Conservation (phyloP, 176 grass and related monocot species). For the Sorghum bicolor region Sorghum_bicolor_NCBIv3 NC_012877.2:52740501-52741000, state of each 20-base stretch:
- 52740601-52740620: not conserved
- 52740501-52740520: no score
- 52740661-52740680: conserved; percentile 22
- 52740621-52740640: not conserved
- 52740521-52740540: no score
- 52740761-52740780: not conserved
- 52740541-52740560: no score
- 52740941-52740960: not conserved
- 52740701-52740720: conserved; percentile 19
- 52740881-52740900: not conserved
- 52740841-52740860: no score
- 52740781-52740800: not conserved
- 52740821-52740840: not conserved
- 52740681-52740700: conserved; percentile 26
- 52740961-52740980: conserved; percentile 19
- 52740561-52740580: no score
- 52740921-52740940: not conserved
- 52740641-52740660: conserved; percentile 18
- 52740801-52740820: no score
- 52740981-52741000: conserved; percentile 2
- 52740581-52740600: not conserved
- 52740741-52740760: not conserved
- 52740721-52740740: not conserved
- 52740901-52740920: no score
- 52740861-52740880: not conserved